Evolutionary conservation across 208 protist species (phyloP).

Genomic region (Tritrichomonas musculus): DNA sequence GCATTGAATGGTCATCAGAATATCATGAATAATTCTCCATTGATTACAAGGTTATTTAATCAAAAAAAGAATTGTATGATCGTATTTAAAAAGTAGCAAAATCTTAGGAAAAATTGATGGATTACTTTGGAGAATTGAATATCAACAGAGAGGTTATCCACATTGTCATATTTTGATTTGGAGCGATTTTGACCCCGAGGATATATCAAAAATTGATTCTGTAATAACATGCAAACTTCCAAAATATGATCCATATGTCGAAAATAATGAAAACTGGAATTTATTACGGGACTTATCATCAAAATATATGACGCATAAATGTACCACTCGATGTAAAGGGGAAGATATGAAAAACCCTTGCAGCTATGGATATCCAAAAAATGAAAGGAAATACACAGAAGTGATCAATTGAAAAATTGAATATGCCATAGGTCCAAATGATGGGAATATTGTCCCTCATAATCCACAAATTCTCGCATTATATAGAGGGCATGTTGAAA

Average conservation of each 20-base stretch:
- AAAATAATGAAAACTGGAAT: neutral
- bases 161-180: neutral
- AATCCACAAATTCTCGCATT: neutral
- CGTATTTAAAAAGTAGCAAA: neutral
- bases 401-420: neutral
- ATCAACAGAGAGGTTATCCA: neutral
- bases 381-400: neutral
- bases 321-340: neutral
- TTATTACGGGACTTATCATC: neutral
- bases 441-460: neutral
- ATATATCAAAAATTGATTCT: neutral
- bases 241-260: neutral
- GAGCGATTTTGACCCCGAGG: neutral
- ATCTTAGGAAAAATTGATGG: neutral
- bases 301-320: neutral
- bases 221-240: neutral
- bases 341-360: neutral
- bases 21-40: neutral
- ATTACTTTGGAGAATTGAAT: neutral
- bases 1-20: neutral
- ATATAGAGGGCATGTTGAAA: neutral
- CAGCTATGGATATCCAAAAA: neutral
- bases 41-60: neutral
- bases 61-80: neutral
- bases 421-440: neutral